Evolutionary conservation across 116 monocot species (phyloP), one percentile per base, ranked within the genome.

Genomic region (Phalaenopsis hybrid): DNA sequence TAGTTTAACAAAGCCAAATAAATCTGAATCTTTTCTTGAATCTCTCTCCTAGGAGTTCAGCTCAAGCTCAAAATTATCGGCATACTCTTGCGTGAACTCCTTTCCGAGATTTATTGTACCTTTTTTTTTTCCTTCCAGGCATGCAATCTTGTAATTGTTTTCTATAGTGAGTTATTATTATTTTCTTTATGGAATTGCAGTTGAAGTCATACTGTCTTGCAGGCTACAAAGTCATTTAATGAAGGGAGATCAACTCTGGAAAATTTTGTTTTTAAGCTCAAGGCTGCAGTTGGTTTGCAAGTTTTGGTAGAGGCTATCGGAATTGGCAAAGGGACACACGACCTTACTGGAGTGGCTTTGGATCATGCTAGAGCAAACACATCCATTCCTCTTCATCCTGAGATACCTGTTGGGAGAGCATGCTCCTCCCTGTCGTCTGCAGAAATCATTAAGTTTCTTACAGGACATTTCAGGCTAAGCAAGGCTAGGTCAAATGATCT

Each of bases 401-500:
- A 93, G 74, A 88, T 93, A 25, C 93, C 93, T 4, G 68, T 86
- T 46, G 96, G 96, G 17, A 96, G 90, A 82, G 90, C 86, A 15
- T 93, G 87, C 52, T 93, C 93, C 68, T 90, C 91, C 67, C 93
- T 96, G 21, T 85, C 92, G 45, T 77, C 89, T 57, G 86, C 57
- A 43, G 89, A 89, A 2, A 93, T 96, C 23, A 84, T 96, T 72
- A 96, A 86, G 77, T 96, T 90, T 78, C 84, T 96, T 48, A 96
- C 93, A 0, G 96, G 96, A 63, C 87, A 93, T 90, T 92, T 92
- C 70, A 85, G 96, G 70, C 72, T 96, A 63, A 96, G 96, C 84
- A 96, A 93, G 80, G 90, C 90, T 55, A 85, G 74, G 43, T 90
- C 93, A 12, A 93, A 88, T 80, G 96, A 96, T 85, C 89, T 96